Evolutionary conservation across 2,329 filamentous ascomycete species (phyloP).

Genomic region (Arthrobotrys pseudoclavata): DNA sequence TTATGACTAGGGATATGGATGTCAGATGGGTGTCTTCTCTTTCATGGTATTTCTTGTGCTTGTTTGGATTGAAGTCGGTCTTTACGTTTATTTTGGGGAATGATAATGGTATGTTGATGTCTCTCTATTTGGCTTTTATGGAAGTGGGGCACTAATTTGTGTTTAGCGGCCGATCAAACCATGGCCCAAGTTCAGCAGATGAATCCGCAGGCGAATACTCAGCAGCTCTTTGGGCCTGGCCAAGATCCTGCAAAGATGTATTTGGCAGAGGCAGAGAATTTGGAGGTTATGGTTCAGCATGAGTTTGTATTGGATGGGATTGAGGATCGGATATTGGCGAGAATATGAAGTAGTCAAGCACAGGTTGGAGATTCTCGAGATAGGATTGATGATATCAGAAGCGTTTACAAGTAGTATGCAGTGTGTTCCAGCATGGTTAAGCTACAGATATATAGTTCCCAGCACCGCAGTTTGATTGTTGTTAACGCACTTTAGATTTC

Average conservation of each 20-base stretch:
- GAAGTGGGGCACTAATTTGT: slow-evolving; percentile 48
- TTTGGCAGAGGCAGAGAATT: slow-evolving; percentile 89
- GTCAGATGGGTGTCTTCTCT: slow-evolving; percentile 98
- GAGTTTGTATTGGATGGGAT: slow-evolving; percentile 90
- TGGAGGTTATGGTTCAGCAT: slow-evolving; percentile 89
- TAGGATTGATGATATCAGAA: background rate
- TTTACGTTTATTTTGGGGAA: slow-evolving; percentile 97
- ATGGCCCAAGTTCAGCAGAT: slow-evolving; percentile 84
- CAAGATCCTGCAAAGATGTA: slow-evolving; percentile 97
- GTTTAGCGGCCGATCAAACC: slow-evolving; percentile 87
- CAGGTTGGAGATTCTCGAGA: background rate
- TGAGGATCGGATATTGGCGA: slow-evolving; percentile 81
- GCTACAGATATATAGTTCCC: too few relatives aligned
- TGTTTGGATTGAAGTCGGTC: slow-evolving; percentile 95
- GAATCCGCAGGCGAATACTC: slow-evolving; percentile 74
- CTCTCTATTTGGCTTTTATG: slow-evolving; percentile 14
- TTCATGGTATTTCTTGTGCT: slow-evolving; percentile 98
- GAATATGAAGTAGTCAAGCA: slow-evolving; percentile 12
- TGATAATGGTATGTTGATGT: slow-evolving; percentile 82
- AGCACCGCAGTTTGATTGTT: too few relatives aligned
- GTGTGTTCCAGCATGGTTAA: background rate
- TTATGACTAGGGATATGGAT: slow-evolving; percentile 94
- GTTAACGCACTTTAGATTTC: too few relatives aligned
- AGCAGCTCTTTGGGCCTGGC: slow-evolving; percentile 84
- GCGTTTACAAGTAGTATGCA: background rate